Base-by-base conservation (phyloP, 805 yeast species). In the Yarrowia osloensis region DNA sequence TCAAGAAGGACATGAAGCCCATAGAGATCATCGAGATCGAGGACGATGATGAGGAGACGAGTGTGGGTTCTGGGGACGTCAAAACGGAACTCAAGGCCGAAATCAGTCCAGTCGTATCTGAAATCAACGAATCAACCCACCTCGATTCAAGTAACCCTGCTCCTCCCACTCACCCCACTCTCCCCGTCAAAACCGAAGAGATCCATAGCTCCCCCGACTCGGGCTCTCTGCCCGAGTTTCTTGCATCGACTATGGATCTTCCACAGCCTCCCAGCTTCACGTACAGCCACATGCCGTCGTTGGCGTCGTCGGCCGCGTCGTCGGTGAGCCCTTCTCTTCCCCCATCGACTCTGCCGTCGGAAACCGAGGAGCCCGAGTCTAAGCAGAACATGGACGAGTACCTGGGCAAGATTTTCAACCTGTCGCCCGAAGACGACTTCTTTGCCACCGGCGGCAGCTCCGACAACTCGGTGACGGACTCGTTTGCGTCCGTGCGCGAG, bases 401-500 rank as follows among this genome's bases (percentile, higher is more conserved):
- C 21, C 49, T 57, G 12, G 63, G 63, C 26, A 40, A 57, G 44
- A 57, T 57, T 5, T 57, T 57, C 49, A 57, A 57, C 15, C 19
- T 57, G 35, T 26, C 63, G 11, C 63, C 63, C 17, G 63, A 57
- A 29, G 63, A 57, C 22, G 63, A 57, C 37, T 57, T 57, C n/a
- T 57, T 57, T 15, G 47, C 63, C 15, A 8, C 19, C 5, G 47
- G 24, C 7, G 21, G 28, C 4, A 3, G 11, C 7, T 7, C 31
- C 3, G 61, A 54, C 37, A 40, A 57, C 49, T 57, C 63, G 39
- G 49, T 8, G 4, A 57, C 49, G 0, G 63, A 57, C 63, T 57
- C 63, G 37, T 61, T 61, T 26, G 54, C 44, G 9, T 61, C 67
- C 19, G 59, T 63, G 9, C 37, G 39, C n/a, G 68, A 62, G 71